Base-by-base conservation (phyloP, 2,329 filamentous ascomycete species). In the Pseudocercospora fuligena region DNA sequence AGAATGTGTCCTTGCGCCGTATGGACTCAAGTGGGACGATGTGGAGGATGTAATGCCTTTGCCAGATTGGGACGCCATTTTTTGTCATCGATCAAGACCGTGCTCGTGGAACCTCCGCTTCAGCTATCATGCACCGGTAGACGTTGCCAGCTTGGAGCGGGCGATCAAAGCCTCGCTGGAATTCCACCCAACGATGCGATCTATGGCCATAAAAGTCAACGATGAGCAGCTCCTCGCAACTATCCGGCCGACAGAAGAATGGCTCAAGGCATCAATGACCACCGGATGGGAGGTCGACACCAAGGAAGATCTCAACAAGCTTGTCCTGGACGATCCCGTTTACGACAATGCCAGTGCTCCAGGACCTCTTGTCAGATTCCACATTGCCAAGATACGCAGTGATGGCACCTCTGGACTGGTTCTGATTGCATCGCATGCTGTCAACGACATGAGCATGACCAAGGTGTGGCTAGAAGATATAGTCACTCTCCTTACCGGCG, bases 31-130 rank as follows among this genome's bases (percentile, higher is more conserved):
- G 4, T 78, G 76, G 76, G 65, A 72, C 11, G 75, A 78, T 59
- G 76, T 78, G 9, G 75, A 77, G 66, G 76, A 78, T 61, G 73
- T 78, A 8, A 67, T 75, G 57, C 73, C 76, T 19, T 64, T 77
- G 33, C 75, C 75, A 2, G 73, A 77, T 61, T 76, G 75, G 75
- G 74, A 76, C 61, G 72, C 74, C 9, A 75, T 76, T 57, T 77
- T 76, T 66, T 72, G 70, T 43, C 69, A 77, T 60, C 68, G 67
- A 25, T 67, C 69, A n/a, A 69, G 75, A 12, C 75, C 74, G 3
- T 70, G 67, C 2, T 76, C 75, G 3, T 76, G 73, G 74, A 77
- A 76, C 43, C 66, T 76, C 33, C 73, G 75, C 53, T 76, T 75
- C 66, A 74, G 68, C 66, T 77, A 73, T 64, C 67, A 73, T 66